Evolutionary conservation across 345 rosid species (phyloP), one percentile per base, ranked within the genome.

Genomic region (Crucihimalaya himalaica): DNA sequence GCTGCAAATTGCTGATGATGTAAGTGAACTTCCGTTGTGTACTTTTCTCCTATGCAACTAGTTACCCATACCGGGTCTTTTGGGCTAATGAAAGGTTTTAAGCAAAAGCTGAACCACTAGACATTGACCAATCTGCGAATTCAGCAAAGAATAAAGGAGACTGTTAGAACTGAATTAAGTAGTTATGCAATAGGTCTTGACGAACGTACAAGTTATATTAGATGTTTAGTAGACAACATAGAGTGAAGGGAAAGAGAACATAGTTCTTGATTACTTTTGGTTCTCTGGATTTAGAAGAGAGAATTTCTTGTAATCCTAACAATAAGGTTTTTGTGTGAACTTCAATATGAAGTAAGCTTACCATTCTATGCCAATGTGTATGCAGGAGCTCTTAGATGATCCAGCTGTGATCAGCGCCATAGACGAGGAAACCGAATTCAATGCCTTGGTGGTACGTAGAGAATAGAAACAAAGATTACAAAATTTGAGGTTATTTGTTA

Each of bases 341-440:
- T 27, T 40, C 54, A 27, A 14, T 39, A 63, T 63, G 55, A 63
- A 65, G 51, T 64, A 54, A 32, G 48, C 66, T 69, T 6, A 31
- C 50, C 6, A 40, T n/a, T 39, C 0, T 57, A 8, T 75, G 62
- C 3, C 5, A 10, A 48, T 58, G 72, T 52, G 70, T 60, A 6
- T 64, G 56, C 87, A 91, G 98, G 98, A 91, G 75, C 88, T 93
- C 15, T 57, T 89, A 86, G 96, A 91, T 16, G 98, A 93, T 78
- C 86, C 90, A 40, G 88, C 91, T 3, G 83, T 86, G 47, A 75
- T 81, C 71, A 81, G 91, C 18, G 91, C 96, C 66, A 84, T 93
- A 64, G 96, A 93, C 13, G 97, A 91, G 81, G 96, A 91, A 83
- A 93, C 94, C 0, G 97, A 93, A 77, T 93, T 93, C 70, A 89